Evolutionary conservation across 805 yeast genomes (phyloP).

Genomic region (Monosporozyma siamensis): DNA sequence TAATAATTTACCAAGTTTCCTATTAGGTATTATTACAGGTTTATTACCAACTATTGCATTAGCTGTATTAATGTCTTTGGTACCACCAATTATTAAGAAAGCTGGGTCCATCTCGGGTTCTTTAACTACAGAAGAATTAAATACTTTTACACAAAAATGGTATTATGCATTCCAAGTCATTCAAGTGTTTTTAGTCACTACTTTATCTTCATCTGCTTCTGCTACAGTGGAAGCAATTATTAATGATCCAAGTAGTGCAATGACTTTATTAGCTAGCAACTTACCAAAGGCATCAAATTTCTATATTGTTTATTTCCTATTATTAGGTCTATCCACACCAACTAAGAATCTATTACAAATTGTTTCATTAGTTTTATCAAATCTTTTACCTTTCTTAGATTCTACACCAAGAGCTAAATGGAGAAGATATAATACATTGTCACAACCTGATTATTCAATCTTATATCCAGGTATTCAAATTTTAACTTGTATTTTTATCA

Average conservation of each 20-base stretch:
- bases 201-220: conserved; percentile 73
- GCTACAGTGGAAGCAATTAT: conserved; percentile 67
- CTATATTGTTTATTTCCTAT: conserved; percentile 70
- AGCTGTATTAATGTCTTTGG: conserved; percentile 73
- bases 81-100: conserved; percentile 74
- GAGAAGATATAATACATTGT: conserved; percentile 58
- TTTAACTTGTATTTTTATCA: conserved; percentile 59
- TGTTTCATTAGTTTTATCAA: conserved; percentile 61
- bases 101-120: conserved; percentile 71
- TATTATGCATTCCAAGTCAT: conserved; percentile 85
- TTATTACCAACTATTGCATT: conserved; percentile 75
- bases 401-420: conserved; percentile 89
- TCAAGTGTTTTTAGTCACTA: conserved; percentile 77
- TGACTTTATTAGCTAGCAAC: conserved; percentile 62
- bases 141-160: conserved; percentile 78
- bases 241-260: conserved; percentile 56
- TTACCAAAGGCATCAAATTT: conserved; percentile 88
- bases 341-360: conserved; percentile 72
- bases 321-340: conserved; percentile 72
- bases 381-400: conserved; percentile 67
- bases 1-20: conserved; percentile 54
- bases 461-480: conserved; percentile 71
- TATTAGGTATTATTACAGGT: conserved; percentile 82
- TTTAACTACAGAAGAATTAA: conserved; percentile 62
- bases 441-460: conserved; percentile 71